Evolutionary conservation across 352 stramenopile species (phyloP).

Genomic region (Phytophthora pluvialis): DNA sequence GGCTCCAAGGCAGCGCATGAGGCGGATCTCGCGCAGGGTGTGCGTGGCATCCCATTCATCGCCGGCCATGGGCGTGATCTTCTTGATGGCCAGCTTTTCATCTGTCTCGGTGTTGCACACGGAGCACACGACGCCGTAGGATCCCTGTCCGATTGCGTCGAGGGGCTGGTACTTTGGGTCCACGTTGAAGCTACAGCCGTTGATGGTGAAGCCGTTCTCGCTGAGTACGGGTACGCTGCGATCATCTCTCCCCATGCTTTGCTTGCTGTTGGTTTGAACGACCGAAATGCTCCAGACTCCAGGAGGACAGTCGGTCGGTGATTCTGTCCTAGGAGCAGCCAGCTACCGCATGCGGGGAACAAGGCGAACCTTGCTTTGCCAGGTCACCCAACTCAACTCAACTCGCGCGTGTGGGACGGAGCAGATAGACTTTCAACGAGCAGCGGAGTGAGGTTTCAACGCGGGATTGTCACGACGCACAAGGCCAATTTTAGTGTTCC

Average conservation of each 20-base stretch:
- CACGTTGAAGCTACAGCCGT: slow-evolving; percentile 85
- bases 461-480: slow-evolving; percentile 11
- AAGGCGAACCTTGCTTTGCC: slow-evolving; percentile 43
- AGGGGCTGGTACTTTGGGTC: slow-evolving; percentile 83
- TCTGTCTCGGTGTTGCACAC: slow-evolving; percentile 80
- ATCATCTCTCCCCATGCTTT: slow-evolving; percentile 63
- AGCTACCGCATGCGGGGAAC: slow-evolving; percentile 39
- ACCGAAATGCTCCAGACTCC: neutral
- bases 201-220: slow-evolving; percentile 84
- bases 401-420: slow-evolving; percentile 24
- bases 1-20: slow-evolving; percentile 88
- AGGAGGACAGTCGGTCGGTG: no score
- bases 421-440: slow-evolving; percentile 12
- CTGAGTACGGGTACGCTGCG: slow-evolving; percentile 61
- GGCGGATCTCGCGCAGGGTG: slow-evolving; percentile 90
- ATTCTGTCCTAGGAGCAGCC: no score
- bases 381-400: slow-evolving; percentile 13
- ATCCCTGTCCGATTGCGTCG: slow-evolving; percentile 92
- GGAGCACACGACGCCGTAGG: slow-evolving; percentile 93
- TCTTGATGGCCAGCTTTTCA: slow-evolving; percentile 93
- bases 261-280: neutral
- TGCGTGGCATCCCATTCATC: slow-evolving; percentile 91
- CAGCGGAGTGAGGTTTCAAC: slow-evolving; percentile 23
- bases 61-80: slow-evolving; percentile 92
- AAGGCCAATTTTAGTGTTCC: slow-evolving; percentile 40